Evolutionary conservation across 2,329 filamentous ascomycete genomes (phyloP), one percentile per base, ranked within the genome.

Genomic region (Penicillium frequentans): DNA sequence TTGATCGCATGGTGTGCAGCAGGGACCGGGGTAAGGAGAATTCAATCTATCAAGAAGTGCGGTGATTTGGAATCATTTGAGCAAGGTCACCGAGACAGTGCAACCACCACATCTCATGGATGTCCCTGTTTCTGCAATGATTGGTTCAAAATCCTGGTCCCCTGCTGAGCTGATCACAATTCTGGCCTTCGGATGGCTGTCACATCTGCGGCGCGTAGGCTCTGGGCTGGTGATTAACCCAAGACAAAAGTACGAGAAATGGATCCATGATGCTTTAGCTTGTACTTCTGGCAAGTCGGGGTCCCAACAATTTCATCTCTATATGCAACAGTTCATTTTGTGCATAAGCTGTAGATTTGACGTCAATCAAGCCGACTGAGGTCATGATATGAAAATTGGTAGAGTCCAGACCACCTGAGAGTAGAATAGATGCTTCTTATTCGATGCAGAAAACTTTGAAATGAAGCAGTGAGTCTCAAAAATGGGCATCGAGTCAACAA

Each of bases 221-320:
- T 27, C 54, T 24, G n/a, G 27, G 56, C 13, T 45, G 46, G 52
- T 42, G 24, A 39, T 45, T 16, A 19, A 26, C 8, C 37, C 14
- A 16, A 9, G 48, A 47, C 61, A 62, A 63, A 64, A 62, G 61
- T 64, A 60, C 62, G 45, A 26, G 14, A 27, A 33, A 39, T 26
- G 24, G 33, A 16, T 23, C 8, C 39, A 31, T 31, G 10, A 26
- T 26, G 1, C 1, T 1, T 31, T 24, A 16, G n/a, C 13, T n/a
- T 52, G 61, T 64, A 63, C 60, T 61, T 63, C 51, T 60, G 61
- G 47, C 37, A 24, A 33, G 46, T 49, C 10, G 13, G 9, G 16
- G n/a, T 5, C 19, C 26, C 27, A 31, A 21, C 7, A 31, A 31
- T 35, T 31, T n/a, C 24, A 37, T 7, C 9, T 37, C 35, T 8